Base-by-base conservation (phyloP, 345 rosid species). In the Triadica sebifera region DNA sequence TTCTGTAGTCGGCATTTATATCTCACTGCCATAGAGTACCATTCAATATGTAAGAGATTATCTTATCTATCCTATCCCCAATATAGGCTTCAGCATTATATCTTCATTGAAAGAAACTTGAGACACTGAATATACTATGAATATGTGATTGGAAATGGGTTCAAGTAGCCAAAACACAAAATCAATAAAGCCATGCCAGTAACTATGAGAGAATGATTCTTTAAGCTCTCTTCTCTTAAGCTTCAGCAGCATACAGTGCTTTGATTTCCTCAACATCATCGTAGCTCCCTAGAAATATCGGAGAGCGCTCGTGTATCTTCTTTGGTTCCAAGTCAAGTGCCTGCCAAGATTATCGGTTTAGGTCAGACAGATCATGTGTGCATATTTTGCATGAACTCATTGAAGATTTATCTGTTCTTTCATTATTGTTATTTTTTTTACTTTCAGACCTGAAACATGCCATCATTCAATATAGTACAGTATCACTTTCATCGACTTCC, bases 231-330 rank as follows among this genome's bases (percentile, higher is more conserved):
- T 85, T 22, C 52, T 65, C 85, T 76, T 87, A 90, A 29, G 83
- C 87, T 76, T 87, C 91, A 29, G 83, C 87, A 66, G 96, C 93
- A 75, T 90, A 95, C 45, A 93, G 87, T 34, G 84, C 84, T 86
- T 93, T 95, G 79, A 95, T 91, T 79, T 93, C 97, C 77, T 95
- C 98, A 41, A 95, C 91, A 65, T 95, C 99, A 1, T 95, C 96
- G 22, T 84, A 88, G 89, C 98, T 95, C 75, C 99, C 97, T 3
- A 95, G 90, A 83, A 95, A 95, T 81, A 95, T 85, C 0, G 99
- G 98, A 71, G 94, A 91, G 13, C 98, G 84, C 71, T 93, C 94
- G 24, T 95, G 99, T 65, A 95, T 91, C 68, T 89, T 88, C 81
- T 75, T 62, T 0, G 98, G 97, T 65, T 84, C 84, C 79, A 93